Conservation (phyloP, 306 rosid species). For the Datisca glomerata region DNA sequence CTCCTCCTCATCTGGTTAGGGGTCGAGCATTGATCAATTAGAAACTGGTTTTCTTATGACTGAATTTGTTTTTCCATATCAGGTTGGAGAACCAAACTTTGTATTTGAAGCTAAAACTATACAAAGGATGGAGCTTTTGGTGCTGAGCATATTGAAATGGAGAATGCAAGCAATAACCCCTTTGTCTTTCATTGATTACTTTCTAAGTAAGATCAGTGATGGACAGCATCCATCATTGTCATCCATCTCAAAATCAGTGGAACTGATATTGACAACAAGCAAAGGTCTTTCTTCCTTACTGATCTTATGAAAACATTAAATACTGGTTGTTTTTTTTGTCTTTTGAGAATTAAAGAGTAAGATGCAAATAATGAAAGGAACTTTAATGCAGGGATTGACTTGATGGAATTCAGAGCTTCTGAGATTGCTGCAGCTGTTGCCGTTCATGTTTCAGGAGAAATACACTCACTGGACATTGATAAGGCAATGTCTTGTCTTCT, state of each 20-base stretch:
- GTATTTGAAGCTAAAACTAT: constrained; percentile 39
- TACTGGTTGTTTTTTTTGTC: constrained; percentile 19
- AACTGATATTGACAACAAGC: constrained; percentile 31
- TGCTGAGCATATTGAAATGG: constrained; percentile 56
- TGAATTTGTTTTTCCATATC: constrained; percentile 1
- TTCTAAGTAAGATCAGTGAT: constrained; percentile 32
- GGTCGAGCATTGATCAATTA: not conserved
- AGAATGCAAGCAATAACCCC: constrained; percentile 64
- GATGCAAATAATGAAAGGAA: too few relatives aligned
- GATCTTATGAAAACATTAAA: too few relatives aligned
- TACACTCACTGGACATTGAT: constrained; percentile 28
- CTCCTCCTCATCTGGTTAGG: not conserved
- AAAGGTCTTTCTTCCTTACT: constrained; percentile 40
- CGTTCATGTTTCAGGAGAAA: constrained; percentile 34
- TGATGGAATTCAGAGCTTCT: constrained; percentile 77
- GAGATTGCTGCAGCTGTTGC: constrained; percentile 83
- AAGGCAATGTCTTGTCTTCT: constrained; percentile 36
- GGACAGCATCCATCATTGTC: constrained; percentile 14
- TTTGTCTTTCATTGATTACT: constrained; percentile 50
- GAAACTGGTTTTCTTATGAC: not conserved
- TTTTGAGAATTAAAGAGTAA: constrained; percentile 25
- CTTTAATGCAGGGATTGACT: constrained; percentile 55
- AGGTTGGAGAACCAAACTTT: constrained; percentile 53
- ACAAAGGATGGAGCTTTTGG: constrained; percentile 55
- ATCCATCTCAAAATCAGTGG: constrained; percentile 28